A percentile compares a stretch with the other conserved stretches of the same genome.
Evolutionary conservation across 129 eudicot genomes (phyloP).

Genomic region (Flaveria sonorensis): DNA sequence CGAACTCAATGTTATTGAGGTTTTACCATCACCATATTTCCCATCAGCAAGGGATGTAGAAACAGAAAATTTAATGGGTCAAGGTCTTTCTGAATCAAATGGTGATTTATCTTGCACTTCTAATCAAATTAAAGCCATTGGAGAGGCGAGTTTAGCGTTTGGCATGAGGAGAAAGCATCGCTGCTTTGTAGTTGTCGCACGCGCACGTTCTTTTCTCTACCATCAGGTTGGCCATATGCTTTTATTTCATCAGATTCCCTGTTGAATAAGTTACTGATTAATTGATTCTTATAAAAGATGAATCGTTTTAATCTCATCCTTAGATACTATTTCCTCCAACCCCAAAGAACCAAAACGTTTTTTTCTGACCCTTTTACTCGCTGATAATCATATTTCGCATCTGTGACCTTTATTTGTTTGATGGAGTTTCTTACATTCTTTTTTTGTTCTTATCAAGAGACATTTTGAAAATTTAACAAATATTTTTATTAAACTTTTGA

Average conservation of each 20-base stretch:
- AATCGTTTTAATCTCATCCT: slow-evolving; percentile 8
- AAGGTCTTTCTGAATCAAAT: slow-evolving; percentile 17
- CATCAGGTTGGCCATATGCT: slow-evolving; percentile 67
- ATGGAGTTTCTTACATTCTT: background rate
- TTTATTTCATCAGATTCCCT: slow-evolving; percentile 12
- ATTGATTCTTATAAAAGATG: background rate
- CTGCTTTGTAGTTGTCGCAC: slow-evolving; percentile 81
- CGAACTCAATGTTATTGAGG: slow-evolving; percentile 72
- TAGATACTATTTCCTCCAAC: background rate
- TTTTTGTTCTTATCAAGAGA: background rate
- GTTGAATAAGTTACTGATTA: background rate
- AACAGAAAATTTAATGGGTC: slow-evolving; percentile 30
- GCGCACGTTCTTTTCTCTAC: slow-evolving; percentile 89
- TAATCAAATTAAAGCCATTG: slow-evolving; percentile 26
- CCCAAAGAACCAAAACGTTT: background rate
- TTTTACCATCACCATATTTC: slow-evolving; percentile 64
- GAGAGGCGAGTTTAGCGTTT: slow-evolving; percentile 51
- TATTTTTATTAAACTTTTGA: background rate
- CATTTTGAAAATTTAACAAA: background rate
- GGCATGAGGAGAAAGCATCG: slow-evolving; percentile 80
- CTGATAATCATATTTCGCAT: background rate
- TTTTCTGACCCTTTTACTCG: background rate
- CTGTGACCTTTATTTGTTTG: background rate
- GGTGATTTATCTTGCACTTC: slow-evolving; percentile 16
- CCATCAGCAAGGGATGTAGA: slow-evolving; percentile 56